phyloP scores from a whole-genome alignment of 2,329 filamentous ascomycete species.

The Paradendryphiella salina region DNA sequence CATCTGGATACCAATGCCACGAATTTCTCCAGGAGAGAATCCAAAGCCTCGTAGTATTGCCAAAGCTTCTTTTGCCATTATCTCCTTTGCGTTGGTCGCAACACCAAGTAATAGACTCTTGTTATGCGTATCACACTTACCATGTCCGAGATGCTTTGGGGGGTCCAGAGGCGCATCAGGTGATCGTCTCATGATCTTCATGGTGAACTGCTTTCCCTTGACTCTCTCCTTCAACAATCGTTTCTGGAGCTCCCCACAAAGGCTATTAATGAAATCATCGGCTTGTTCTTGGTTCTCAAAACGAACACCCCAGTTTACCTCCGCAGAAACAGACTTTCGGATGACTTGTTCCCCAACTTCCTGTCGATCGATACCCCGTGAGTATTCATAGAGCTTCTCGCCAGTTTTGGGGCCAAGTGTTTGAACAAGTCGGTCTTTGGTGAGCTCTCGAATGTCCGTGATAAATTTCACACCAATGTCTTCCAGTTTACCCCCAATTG shows the following conservation, averaged over 20 bases:
- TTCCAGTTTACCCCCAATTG: conserved; percentile 83
- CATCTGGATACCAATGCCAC: conserved; percentile 90
- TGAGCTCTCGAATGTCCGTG: conserved; percentile 76
- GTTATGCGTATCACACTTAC: conserved; percentile 92
- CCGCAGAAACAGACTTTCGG: conserved; percentile 92
- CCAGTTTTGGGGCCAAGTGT: conserved; percentile 89
- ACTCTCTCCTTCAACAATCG: conserved; percentile 81
- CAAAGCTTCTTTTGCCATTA: conserved; percentile 80
- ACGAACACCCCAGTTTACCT: conserved; percentile 97
- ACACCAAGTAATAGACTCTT: conserved; percentile 83
- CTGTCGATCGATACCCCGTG: conserved; percentile 80
- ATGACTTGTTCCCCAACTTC: conserved; percentile 85
- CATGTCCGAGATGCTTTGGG: conserved; percentile 90
- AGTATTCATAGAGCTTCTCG: conserved; percentile 85
- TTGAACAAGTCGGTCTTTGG: conserved; percentile 73
- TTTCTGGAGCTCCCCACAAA: conserved; percentile 82
- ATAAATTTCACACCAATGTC: conserved; percentile 82
- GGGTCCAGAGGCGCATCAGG: conserved; percentile 87
- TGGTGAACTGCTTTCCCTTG: conserved; percentile 82
- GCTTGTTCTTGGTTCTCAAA: conserved; percentile 92
- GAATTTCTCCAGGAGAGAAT: conserved; percentile 88
- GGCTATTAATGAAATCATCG: conserved; percentile 83
- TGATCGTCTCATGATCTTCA: conserved; percentile 92
- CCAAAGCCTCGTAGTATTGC: conserved; percentile 78
- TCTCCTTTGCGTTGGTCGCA: conserved; percentile 73